Conservation (phyloP, 2,329 filamentous ascomycete species). For the Neopestalotiopsis sp. region DNA sequence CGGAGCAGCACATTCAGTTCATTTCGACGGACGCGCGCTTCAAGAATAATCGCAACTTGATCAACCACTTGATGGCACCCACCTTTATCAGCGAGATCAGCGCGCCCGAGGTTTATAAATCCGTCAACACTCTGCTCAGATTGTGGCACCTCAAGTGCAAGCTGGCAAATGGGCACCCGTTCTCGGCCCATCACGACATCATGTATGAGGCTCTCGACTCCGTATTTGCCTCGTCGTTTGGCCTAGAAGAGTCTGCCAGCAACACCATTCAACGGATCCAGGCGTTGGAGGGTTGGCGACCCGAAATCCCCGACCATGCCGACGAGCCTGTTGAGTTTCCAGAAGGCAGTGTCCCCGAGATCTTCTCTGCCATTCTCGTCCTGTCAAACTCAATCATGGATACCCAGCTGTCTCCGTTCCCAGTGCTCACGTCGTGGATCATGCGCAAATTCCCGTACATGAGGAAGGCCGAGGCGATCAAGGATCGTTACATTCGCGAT, state of each 20-base stretch:
- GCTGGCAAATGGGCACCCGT: conserved; percentile 38
- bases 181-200: conserved; percentile 37
- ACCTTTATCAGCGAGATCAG: conserved; percentile 40
- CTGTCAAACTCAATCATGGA: conserved; percentile 34
- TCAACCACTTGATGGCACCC: conserved; percentile 45
- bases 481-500: conserved; percentile 35
- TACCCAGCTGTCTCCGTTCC: conserved; percentile 36
- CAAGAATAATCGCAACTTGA: conserved; percentile 35
- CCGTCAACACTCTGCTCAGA: conserved; percentile 35
- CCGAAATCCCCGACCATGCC: conserved; percentile 6
- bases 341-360: conserved; percentile 21
- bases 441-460: conserved; percentile 35
- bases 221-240: conserved; percentile 36
- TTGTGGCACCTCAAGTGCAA: conserved; percentile 41
- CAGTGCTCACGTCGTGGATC: conserved; percentile 35
- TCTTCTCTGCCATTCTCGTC: conserved; percentile 32
- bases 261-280: conserved; percentile 8
- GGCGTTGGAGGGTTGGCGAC: conserved; percentile 26
- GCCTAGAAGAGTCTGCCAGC: conserved; percentile 7
- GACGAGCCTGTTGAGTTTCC: conserved; percentile 32
- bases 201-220: conserved; percentile 37
- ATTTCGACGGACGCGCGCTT: conserved; percentile 34
- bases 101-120: conserved; percentile 40
- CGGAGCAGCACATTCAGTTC: conserved; percentile 39
- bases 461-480: conserved; percentile 34